Percentiles rank a stretch among this genome's conserved stretches.
These are phyloP conservation scores for Colletotrichum caudatum DNA, from an alignment of 2,329 filamentous ascomycete genomes.

Conservation along the genomic window DNA sequence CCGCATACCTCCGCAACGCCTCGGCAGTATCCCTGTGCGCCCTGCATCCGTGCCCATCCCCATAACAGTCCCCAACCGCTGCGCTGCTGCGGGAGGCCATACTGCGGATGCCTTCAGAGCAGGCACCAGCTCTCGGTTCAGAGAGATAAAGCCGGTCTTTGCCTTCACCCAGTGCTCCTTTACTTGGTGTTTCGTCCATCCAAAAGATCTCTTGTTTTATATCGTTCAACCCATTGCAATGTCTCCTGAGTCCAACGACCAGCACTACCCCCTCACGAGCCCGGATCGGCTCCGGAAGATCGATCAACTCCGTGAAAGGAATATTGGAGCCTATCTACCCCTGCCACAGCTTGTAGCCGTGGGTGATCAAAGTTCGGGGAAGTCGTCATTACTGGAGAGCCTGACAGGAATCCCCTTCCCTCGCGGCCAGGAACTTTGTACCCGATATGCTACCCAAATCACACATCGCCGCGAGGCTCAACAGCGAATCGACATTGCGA, in stretches of 20 bases:
- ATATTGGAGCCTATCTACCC: slow-evolving; percentile 39
- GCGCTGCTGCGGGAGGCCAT: no score
- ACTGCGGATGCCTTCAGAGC: no score
- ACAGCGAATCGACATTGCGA: slow-evolving; percentile 17
- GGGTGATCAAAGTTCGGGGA: slow-evolving; percentile 51
- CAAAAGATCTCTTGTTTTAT: background rate
- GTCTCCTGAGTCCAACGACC: slow-evolving; percentile 5
- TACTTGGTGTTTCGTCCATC: no score
- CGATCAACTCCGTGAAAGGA: slow-evolving; percentile 46
- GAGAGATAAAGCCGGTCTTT: no score
- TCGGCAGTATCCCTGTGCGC: background rate
- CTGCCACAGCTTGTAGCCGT: slow-evolving; percentile 49
- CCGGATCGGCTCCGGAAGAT: slow-evolving; percentile 44
- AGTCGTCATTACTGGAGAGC: slow-evolving; percentile 50
- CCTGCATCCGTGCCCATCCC: no score
- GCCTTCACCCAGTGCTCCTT: no score
- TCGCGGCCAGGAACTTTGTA: slow-evolving; percentile 47
- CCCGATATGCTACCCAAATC: slow-evolving; percentile 48
- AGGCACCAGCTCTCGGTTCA: no score
- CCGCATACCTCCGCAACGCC: background rate
- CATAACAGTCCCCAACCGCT: no score
- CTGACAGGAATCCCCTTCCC: slow-evolving; percentile 51
- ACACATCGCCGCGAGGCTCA: slow-evolving; percentile 22
- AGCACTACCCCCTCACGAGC: slow-evolving; percentile 21
- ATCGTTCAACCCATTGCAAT: background rate